Conservation (phyloP, 305 asterid species). For the Solanum hybrid region DNA sequence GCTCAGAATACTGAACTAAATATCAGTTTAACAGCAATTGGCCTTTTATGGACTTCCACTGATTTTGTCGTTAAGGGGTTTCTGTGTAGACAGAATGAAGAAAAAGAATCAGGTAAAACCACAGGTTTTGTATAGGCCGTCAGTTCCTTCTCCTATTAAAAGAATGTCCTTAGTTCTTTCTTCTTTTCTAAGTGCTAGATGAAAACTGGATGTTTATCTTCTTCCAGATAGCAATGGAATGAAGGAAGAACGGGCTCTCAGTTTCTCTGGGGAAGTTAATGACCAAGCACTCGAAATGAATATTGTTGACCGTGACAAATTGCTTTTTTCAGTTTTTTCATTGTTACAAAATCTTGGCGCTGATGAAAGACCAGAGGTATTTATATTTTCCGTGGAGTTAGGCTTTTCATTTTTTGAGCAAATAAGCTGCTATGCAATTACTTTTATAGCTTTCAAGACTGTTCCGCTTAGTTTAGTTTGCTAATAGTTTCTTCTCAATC, state of each 20-base stretch:
- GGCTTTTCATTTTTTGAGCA: background rate
- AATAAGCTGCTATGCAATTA: background rate
- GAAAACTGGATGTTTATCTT: slow-evolving; percentile 11
- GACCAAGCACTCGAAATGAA: slow-evolving; percentile 29
- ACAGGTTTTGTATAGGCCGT: background rate
- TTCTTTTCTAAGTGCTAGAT: background rate
- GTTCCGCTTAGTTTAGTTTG: background rate
- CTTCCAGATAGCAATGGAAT: slow-evolving; percentile 45
- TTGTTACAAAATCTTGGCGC: slow-evolving; percentile 84
- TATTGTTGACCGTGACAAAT: slow-evolving; percentile 53
- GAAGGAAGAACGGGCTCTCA: slow-evolving; percentile 27
- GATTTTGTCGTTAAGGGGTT: slow-evolving; percentile 86
- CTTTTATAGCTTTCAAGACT: background rate
- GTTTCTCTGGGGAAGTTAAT: slow-evolving; percentile 27
- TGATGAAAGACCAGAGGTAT: slow-evolving; percentile 99
- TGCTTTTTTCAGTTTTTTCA: slow-evolving; percentile 81
- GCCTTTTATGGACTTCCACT: slow-evolving; percentile 91
- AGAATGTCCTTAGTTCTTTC: background rate
- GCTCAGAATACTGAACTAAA: slow-evolving; percentile 85
- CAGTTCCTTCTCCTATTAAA: background rate
- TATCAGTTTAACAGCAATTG: slow-evolving; percentile 93
- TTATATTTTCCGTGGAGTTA: slow-evolving; percentile 9
- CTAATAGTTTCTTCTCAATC: background rate
- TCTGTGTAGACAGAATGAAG: slow-evolving; percentile 33
- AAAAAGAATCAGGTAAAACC: slow-evolving; percentile 46